Percentiles rank a stretch among this genome's conserved stretches.
Evolutionary conservation across 805 yeast genomes (phyloP).

Genomic region (Ascoidea asiatica): DNA sequence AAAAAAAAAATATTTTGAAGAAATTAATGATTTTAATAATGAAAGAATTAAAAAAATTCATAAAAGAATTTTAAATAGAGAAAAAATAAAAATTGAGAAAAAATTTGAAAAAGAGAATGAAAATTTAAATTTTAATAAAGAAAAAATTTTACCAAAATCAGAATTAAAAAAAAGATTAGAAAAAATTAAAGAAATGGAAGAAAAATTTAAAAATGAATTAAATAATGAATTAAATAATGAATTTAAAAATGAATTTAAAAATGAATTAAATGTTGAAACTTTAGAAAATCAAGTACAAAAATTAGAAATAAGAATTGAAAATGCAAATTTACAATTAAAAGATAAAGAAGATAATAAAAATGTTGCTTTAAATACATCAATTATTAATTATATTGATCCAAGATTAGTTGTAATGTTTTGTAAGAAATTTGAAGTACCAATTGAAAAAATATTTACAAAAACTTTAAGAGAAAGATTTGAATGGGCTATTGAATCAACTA

Average conservation of each 20-base stretch:
- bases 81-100: conserved; percentile 46
- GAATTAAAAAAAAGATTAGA: conserved; percentile 47
- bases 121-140: conserved; percentile 44
- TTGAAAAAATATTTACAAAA: conserved; percentile 83
- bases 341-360: conserved; percentile 92
- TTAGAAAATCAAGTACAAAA: conserved; percentile 57
- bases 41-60: conserved; percentile 54
- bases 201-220: conserved; percentile 39
- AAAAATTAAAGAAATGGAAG: conserved; percentile 36
- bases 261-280: conserved; percentile 47
- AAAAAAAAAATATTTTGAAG: conserved; percentile 48
- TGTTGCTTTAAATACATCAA: conserved; percentile 86
- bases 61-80: conserved; percentile 45
- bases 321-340: conserved; percentile 60
- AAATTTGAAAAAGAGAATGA: conserved; percentile 71
- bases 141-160: conserved; percentile 36
- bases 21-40: conserved; percentile 48
- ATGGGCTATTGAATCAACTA: conserved; percentile 93
- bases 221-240: conserved; percentile 20
- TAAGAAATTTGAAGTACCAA: conserved; percentile 76
- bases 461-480: conserved; percentile 84
- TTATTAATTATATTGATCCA: conserved; percentile 92
- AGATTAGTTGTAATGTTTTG: conserved; percentile 81
- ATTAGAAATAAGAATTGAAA: conserved; percentile 55
- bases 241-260: conserved; percentile 32